These are phyloP conservation scores for Decorospora gaudefroyi DNA, from an alignment of 2,329 filamentous ascomycete genomes.

Conservation along the genomic window DNA sequence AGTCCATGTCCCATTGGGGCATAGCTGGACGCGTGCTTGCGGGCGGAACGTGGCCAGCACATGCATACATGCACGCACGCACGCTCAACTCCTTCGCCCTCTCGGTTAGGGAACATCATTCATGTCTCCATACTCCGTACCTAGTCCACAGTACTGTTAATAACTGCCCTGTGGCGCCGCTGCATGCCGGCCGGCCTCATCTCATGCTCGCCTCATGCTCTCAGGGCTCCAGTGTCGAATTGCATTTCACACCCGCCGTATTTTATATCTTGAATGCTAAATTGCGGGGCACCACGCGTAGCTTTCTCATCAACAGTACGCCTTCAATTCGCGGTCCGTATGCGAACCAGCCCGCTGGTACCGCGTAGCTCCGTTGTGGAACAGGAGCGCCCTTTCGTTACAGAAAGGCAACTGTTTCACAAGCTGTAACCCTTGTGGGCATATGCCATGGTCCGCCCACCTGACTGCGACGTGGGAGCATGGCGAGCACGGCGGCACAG, in stretches of 20 bases:
- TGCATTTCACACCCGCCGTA: constrained; percentile 3
- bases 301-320: constrained; percentile 18
- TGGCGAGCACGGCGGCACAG: too few species aligned
- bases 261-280: constrained; percentile 31
- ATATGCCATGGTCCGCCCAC: constrained; percentile 7
- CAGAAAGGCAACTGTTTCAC: constrained; percentile 20
- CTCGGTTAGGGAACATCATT: constrained; percentile 10
- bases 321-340: constrained; percentile 16
- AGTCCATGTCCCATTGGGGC: constrained; percentile 8
- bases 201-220: constrained; percentile 6
- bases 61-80: constrained; percentile 11
- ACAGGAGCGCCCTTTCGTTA: constrained; percentile 26
- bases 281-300: constrained; percentile 38
- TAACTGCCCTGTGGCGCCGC: constrained; percentile 8
- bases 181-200: constrained; percentile 1
- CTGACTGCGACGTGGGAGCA: constrained; percentile 3
- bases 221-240: too few species aligned
- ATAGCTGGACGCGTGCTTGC: constrained; percentile 8
- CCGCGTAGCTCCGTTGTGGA: constrained; percentile 26
- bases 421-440: constrained; percentile 3
- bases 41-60: constrained; percentile 18
- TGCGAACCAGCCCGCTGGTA: constrained; percentile 33
- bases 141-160: too few species aligned
- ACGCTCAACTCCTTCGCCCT: constrained; percentile 3
- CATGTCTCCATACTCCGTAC: too few species aligned